Conservation (phyloP, 345 rosid species). For the Eutrema yunnanense region DNA sequence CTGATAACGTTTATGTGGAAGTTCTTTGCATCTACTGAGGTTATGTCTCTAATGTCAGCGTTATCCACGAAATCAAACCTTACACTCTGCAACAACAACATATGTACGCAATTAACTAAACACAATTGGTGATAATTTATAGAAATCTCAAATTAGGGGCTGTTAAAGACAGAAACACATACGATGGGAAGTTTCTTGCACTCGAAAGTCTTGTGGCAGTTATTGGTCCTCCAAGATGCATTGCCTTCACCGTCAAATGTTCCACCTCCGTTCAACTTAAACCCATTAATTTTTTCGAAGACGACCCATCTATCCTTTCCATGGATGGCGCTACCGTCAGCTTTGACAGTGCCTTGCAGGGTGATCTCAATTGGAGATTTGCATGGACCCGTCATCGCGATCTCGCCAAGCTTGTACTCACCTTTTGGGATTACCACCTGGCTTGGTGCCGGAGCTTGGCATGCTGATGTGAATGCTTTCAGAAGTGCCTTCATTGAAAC, state of each 20-base stretch:
- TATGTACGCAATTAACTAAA: background rate
- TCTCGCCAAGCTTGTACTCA: conserved; percentile 18
- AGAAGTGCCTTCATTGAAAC: conserved; percentile 15
- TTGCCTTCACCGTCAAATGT: conserved; percentile 31
- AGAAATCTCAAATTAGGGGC: too few species aligned
- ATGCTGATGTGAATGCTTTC: conserved; percentile 23
- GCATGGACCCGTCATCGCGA: conserved; percentile 24
- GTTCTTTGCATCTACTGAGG: conserved; percentile 40
- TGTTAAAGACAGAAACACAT: background rate
- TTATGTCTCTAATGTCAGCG: conserved; percentile 25
- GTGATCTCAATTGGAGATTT: conserved; percentile 17
- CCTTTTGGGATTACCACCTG: conserved; percentile 28
- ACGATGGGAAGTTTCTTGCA: conserved; percentile 35
- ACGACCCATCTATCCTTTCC: conserved; percentile 26
- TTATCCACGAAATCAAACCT: conserved; percentile 39
- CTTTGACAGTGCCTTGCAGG: conserved; percentile 17
- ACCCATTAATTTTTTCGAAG: conserved; percentile 10
- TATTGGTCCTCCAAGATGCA: conserved; percentile 27
- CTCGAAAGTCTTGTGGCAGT: conserved; percentile 25
- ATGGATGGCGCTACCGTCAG: background rate
- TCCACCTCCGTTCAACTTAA: conserved; percentile 29
- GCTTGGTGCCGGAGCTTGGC: conserved; percentile 8
- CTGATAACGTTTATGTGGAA: conserved; percentile 50
- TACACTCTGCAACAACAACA: conserved; percentile 31
- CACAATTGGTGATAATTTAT: too few species aligned